Evolutionary conservation across 1,284 basidiomycete genomes (phyloP).

Genomic region (Trichosporon sp.): DNA sequence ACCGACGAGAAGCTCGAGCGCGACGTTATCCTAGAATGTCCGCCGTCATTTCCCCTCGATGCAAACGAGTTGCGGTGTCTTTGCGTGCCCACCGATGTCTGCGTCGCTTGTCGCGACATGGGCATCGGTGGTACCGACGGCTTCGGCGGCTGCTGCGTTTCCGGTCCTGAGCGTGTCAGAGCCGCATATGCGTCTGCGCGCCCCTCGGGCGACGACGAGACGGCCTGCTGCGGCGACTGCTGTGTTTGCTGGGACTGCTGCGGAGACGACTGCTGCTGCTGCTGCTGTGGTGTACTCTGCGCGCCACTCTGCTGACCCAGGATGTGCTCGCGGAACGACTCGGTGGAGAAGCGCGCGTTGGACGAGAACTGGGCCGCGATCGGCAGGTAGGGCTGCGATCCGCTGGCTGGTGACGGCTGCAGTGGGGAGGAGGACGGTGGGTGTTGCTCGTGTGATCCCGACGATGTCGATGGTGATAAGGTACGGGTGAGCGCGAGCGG

Average conservation of each 20-base stretch:
- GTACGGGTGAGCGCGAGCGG: slow-evolving; percentile 25
- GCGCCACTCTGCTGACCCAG: background rate
- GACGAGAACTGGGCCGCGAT: slow-evolving; percentile 74
- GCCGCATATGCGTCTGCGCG: background rate
- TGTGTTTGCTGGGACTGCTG: background rate
- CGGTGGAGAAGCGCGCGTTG: slow-evolving; percentile 10
- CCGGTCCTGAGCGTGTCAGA: background rate
- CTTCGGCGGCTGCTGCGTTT: background rate
- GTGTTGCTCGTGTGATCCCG: slow-evolving; percentile 6
- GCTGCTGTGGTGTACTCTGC: background rate
- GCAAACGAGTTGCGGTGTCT: background rate
- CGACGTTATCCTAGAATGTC: slow-evolving; percentile 13
- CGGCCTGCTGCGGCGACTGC: background rate
- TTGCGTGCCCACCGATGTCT: background rate
- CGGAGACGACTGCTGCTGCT: background rate
- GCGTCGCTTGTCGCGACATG: background rate
- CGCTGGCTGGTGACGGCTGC: background rate
- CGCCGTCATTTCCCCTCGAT: background rate
- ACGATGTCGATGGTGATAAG: slow-evolving; percentile 21
- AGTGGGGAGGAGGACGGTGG: background rate
- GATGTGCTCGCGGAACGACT: slow-evolving; percentile 15
- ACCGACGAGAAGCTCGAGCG: slow-evolving; percentile 19
- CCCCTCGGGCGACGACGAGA: background rate
- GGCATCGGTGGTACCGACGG: background rate
- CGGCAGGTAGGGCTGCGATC: slow-evolving; percentile 54